Conservation (phyloP, 495 filamentous ascomycete species). For the Thermochaetoides thermophila region DNA sequence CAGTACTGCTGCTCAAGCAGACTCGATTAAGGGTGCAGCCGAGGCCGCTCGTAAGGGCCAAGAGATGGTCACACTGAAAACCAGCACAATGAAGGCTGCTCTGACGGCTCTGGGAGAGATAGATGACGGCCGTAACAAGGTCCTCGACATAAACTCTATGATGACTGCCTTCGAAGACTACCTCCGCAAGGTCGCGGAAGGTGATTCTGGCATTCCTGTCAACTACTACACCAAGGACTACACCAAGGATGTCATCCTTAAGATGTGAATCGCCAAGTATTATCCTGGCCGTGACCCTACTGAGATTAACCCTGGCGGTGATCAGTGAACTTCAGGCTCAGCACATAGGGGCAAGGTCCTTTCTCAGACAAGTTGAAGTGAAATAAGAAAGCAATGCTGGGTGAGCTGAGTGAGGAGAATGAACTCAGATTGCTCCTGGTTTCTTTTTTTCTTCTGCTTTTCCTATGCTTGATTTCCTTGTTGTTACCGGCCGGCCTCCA, state of each 20-base stretch:
- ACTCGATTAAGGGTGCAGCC: not conserved
- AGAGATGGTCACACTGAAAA: not conserved
- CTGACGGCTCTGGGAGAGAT: conserved; percentile 1
- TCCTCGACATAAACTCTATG: conserved; percentile 1
- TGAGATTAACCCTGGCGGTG: too few species aligned
- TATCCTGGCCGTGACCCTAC: too few species aligned
- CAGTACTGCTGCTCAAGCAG: not conserved
- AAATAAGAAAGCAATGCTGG: too few species aligned
- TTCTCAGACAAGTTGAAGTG: too few species aligned
- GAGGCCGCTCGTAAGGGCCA: not conserved
- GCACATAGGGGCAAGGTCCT: too few species aligned
- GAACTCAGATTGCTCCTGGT: too few species aligned
- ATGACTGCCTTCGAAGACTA: conserved; percentile 1
- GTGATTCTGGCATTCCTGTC: not conserved
- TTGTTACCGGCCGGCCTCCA: too few species aligned
- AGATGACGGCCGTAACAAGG: not conserved
- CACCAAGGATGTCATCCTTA: not conserved
- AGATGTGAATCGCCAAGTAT: conserved; percentile 3
- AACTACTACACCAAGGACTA: not conserved
- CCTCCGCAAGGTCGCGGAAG: too few species aligned
- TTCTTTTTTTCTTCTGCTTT: too few species aligned
- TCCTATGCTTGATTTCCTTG: too few species aligned
- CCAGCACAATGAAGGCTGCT: not conserved
- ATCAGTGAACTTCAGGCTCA: too few species aligned
- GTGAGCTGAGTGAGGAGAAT: too few species aligned